Percentiles rank a stretch among this genome's conserved stretches.
These are phyloP conservation scores for Edaphochlamys debaryana DNA, from an alignment of 139 green algal species.

Conservation along the genomic window DNA sequence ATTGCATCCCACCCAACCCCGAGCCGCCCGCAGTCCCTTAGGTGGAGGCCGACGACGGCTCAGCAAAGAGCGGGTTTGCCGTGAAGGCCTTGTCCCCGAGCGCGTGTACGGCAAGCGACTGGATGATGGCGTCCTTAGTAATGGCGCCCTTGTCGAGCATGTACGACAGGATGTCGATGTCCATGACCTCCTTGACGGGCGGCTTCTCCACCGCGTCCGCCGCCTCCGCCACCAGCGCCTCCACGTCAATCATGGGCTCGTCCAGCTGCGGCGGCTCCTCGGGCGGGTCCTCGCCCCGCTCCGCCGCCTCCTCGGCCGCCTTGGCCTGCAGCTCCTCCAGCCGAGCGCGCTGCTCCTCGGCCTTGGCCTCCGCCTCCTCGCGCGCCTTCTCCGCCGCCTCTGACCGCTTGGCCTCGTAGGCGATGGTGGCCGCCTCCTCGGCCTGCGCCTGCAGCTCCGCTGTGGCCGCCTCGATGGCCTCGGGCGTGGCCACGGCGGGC, in stretches of 20 bases:
- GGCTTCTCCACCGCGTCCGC: conserved; percentile 57
- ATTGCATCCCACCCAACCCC: too few relatives aligned
- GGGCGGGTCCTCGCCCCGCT: conserved; percentile 33
- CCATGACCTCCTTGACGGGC: conserved; percentile 52
- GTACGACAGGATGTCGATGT: conserved; percentile 63
- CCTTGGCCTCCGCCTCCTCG: conserved; percentile 47
- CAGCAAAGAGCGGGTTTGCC: conserved; percentile 15
- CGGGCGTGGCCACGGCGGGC: conserved; percentile 27
- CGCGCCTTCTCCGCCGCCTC: conserved; percentile 49
- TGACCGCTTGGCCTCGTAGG: conserved; percentile 49
- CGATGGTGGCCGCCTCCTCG: conserved; percentile 52
- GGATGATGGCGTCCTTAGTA: conserved; percentile 60
- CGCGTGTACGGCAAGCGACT: conserved; percentile 56
- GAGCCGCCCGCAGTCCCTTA: too few relatives aligned
- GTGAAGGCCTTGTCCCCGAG: conserved; percentile 50
- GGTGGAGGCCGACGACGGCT: too few relatives aligned
- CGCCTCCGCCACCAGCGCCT: conserved; percentile 59
- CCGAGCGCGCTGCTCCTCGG: conserved; percentile 48
- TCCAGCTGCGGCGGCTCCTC: conserved; percentile 28
- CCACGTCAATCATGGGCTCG: conserved; percentile 59
- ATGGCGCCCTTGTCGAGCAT: conserved; percentile 65
- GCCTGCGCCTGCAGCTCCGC: conserved; percentile 49
- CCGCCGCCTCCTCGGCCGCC: conserved; percentile 22
- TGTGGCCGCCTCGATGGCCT: conserved; percentile 41
- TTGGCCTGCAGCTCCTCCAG: conserved; percentile 54